A percentile compares a stretch with the other conserved stretches of the same genome.
Conservation (phyloP, 1,284 basidiomycete genomes). For the Ustilago nuda region DNA sequence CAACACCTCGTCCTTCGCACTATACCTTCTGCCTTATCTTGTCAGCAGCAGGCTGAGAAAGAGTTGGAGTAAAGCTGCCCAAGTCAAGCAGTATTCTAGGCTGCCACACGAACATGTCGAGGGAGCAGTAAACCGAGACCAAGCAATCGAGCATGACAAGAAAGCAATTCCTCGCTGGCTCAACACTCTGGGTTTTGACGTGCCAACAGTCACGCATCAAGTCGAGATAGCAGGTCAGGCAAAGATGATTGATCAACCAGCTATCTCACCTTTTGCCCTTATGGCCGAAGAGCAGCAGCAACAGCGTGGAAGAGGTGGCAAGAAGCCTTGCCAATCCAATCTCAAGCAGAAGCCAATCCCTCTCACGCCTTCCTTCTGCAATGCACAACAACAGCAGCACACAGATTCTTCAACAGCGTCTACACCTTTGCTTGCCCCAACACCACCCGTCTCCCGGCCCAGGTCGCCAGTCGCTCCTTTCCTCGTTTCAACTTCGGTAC, state of each 20-base stretch:
- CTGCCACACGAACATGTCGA: constrained; percentile 22
- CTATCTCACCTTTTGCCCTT: constrained; percentile 24
- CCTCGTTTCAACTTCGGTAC: constrained; percentile 35
- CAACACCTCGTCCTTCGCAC: constrained; percentile 86
- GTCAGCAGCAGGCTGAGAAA: constrained; percentile 36
- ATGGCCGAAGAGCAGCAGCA: constrained; percentile 30
- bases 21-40: constrained; percentile 84
- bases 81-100: constrained; percentile 8
- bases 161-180: constrained; percentile 46
- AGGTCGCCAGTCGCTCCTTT: constrained; percentile 42
- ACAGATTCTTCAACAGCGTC: constrained; percentile 37
- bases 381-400: constrained; percentile 14
- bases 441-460: constrained; percentile 22
- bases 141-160: constrained; percentile 23
- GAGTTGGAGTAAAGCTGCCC: constrained; percentile 29
- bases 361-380: constrained; percentile 19
- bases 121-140: constrained; percentile 2
- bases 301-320: constrained; percentile 19
- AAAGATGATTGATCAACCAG: constrained; percentile 16
- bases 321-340: constrained; percentile 9
- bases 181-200: constrained; percentile 56
- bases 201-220: constrained; percentile 35
- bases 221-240: constrained; percentile 2
- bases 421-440: constrained; percentile 30
- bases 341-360: constrained; percentile 36